Percentiles rank a stretch among this genome's conserved stretches.
Conservation (phyloP, 371 early-diverging fungal genomes). For the Smittium culicis region DNA sequence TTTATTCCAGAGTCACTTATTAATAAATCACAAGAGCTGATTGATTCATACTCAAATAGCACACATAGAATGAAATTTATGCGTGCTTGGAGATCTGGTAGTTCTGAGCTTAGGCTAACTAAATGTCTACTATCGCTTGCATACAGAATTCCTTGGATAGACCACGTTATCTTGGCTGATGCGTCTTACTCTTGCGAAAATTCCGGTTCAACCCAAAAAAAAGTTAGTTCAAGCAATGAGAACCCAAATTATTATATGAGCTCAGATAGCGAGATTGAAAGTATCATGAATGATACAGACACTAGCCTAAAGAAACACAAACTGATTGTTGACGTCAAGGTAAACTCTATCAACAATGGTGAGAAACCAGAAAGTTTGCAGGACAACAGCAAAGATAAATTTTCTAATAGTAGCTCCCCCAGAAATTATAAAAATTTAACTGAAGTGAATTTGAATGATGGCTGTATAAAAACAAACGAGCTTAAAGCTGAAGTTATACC, state of each 20-base stretch:
- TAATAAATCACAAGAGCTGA: constrained; percentile 38
- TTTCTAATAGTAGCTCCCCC: too few species aligned
- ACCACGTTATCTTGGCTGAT: constrained; percentile 73
- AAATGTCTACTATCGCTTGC: constrained; percentile 54
- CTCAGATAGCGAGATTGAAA: constrained; percentile 68
- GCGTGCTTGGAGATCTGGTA: constrained; percentile 56
- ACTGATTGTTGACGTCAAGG: background rate
- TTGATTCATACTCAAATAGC: constrained; percentile 40
- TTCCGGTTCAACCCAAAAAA: constrained; percentile 80
- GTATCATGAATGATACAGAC: constrained; percentile 85
- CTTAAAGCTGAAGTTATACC: background rate
- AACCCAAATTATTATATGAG: constrained; percentile 54
- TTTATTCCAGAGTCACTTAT: constrained; percentile 35
- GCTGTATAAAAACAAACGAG: background rate
- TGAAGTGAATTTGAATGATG: background rate
- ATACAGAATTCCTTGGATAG: constrained; percentile 63
- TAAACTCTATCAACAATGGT: background rate
- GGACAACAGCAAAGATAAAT: too few species aligned
- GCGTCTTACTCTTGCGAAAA: too few species aligned
- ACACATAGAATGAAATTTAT: constrained; percentile 43
- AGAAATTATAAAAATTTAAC: background rate
- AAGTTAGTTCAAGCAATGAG: constrained; percentile 80
- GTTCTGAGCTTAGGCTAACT: constrained; percentile 46
- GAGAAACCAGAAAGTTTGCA: too few species aligned
- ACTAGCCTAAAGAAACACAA: constrained; percentile 33